Conservation (phyloP, 352 stramenopile genomes). For the Pythium myriotylum region DNA sequence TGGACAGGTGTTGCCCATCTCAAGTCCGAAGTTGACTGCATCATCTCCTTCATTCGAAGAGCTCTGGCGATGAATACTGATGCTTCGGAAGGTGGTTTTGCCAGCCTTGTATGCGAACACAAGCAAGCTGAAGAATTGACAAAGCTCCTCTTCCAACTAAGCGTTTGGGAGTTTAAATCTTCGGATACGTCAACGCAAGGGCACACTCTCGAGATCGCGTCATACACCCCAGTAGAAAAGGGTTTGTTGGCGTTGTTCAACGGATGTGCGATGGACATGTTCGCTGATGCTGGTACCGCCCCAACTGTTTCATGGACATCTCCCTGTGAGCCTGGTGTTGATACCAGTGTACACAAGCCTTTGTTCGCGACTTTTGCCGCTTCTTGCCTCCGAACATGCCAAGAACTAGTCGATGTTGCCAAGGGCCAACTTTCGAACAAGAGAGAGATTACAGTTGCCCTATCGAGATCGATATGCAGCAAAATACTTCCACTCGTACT, state of each 20-base stretch:
- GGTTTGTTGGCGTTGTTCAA: conserved; percentile 21
- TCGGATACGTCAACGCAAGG: background rate
- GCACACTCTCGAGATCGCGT: background rate
- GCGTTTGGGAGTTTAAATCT: conserved; percentile 6
- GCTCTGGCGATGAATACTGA: conserved; percentile 15
- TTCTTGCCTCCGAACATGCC: conserved; percentile 39
- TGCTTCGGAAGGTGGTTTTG: conserved; percentile 12
- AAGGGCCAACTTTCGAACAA: background rate
- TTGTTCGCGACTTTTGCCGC: conserved; percentile 51
- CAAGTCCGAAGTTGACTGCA: conserved; percentile 2
- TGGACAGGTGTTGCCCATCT: background rate
- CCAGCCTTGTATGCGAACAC: conserved; percentile 5
- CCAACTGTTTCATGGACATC: too few relatives aligned
- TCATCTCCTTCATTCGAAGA: conserved; percentile 9
- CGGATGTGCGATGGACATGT: conserved; percentile 24
- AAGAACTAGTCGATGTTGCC: conserved; percentile 7
- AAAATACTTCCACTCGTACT: conserved; percentile 26
- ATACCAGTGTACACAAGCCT: conserved; percentile 7
- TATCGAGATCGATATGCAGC: conserved; percentile 17
- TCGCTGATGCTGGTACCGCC: background rate
- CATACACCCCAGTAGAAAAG: conserved; percentile 22
- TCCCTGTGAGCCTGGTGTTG: too few relatives aligned
- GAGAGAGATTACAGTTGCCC: background rate
- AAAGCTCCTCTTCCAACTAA: conserved; percentile 13
- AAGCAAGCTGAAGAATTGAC: conserved; percentile 15